Conservation (phyloP, 768 basidiomycete genomes). For the Amanita brunnescens region DNA sequence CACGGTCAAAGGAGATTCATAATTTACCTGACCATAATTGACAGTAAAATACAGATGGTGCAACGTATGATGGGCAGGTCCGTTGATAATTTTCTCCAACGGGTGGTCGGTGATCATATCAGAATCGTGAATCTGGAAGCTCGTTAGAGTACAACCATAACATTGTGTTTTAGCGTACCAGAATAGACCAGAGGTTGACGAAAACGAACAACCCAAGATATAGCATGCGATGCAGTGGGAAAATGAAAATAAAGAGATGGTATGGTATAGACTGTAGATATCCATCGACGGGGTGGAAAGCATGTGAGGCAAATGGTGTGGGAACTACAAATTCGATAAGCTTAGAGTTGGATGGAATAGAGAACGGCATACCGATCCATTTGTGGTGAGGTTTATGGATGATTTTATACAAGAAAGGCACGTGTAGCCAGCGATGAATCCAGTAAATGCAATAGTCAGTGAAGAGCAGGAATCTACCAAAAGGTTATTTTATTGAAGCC, state of each 20-base stretch:
- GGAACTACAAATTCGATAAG: slow-evolving; percentile 51
- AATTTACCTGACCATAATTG: slow-evolving; percentile 81
- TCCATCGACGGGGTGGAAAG: slow-evolving; percentile 95
- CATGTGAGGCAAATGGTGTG: slow-evolving; percentile 94
- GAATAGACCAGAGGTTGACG: slow-evolving; percentile 92
- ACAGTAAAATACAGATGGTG: slow-evolving; percentile 96
- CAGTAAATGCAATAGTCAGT: slow-evolving; percentile 96
- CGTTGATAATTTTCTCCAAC: slow-evolving; percentile 88
- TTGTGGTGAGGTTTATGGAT: slow-evolving; percentile 98
- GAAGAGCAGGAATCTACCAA: slow-evolving; percentile 22
- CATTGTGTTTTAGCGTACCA: slow-evolving; percentile 42
- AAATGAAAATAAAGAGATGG: slow-evolving; percentile 83
- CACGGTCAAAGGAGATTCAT: neutral
- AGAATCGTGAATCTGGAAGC: slow-evolving; percentile 85
- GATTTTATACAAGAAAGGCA: slow-evolving; percentile 79
- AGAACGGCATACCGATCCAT: slow-evolving; percentile 66
- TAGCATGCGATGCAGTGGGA: slow-evolving; percentile 80
- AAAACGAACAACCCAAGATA: slow-evolving; percentile 84
- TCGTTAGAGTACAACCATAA: neutral
- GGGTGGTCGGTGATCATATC: slow-evolving; percentile 95
- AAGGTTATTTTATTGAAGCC: slow-evolving; percentile 4
- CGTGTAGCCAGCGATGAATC: slow-evolving; percentile 88
- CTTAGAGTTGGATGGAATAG: neutral
- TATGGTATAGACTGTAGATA: slow-evolving; percentile 93
- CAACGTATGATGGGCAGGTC: slow-evolving; percentile 96